These are phyloP conservation scores for Chamaenerion angustifolium DNA, from an alignment of 345 rosid species.

Conservation along the genomic window DNA sequence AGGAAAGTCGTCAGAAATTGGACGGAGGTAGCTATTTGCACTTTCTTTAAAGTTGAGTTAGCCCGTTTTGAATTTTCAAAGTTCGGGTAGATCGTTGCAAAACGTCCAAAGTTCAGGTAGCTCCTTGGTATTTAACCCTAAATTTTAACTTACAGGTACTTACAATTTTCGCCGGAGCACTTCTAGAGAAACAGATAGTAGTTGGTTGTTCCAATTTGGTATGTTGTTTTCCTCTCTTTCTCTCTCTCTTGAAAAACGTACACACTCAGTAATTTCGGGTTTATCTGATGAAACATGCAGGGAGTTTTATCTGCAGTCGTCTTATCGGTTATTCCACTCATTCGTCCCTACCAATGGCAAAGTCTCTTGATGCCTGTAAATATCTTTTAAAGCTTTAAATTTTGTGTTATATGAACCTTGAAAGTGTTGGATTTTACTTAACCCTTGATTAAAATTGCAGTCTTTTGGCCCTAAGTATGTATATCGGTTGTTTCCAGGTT, in stretches of 20 bases:
- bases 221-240: conserved; percentile 8
- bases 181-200: conserved; percentile 80
- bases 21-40: too few relatives aligned
- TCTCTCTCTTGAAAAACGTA: neutral
- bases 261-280: neutral
- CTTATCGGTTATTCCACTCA: conserved; percentile 59
- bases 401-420: too few relatives aligned
- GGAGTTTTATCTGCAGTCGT: conserved; percentile 77
- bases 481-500: conserved; percentile 31
- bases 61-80: too few relatives aligned
- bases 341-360: conserved; percentile 93
- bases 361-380: conserved; percentile 88
- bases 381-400: too few relatives aligned
- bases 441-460: too few relatives aligned
- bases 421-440: too few relatives aligned
- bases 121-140: too few relatives aligned
- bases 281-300: conserved; percentile 22
- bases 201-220: conserved; percentile 94
- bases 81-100: too few relatives aligned
- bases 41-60: too few relatives aligned
- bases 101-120: too few relatives aligned
- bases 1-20: too few relatives aligned
- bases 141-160: conserved; percentile 45
- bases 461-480: too few relatives aligned
- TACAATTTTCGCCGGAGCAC: conserved; percentile 65